Base-by-base conservation (phyloP, 305 asterid species). In the Solanum chacoense region DNA sequence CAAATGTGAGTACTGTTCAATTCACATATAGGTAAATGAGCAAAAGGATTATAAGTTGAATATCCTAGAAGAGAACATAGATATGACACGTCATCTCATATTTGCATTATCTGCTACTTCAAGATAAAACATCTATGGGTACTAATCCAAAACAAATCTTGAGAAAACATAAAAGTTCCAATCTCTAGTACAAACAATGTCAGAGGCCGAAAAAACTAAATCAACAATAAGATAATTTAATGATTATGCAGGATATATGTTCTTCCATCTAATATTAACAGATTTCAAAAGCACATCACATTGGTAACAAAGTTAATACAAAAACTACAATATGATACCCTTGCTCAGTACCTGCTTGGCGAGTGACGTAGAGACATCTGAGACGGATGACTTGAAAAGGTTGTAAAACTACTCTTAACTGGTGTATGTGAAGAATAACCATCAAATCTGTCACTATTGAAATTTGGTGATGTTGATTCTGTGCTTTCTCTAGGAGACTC, bases 391-490 rank as follows among this genome's bases (percentile, higher is more conserved):
- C 93, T 91, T 32, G 91, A 91, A 90, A 88, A 90, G 22, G 95
- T 91, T 79, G 89, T 38, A 88, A 92, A 91, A 88, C 94, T 88
- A 90, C 91, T 91, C 92, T 90, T 85, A 59, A 84, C 40, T 80
- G 91, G 90, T 84, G 93, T 91, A 78, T 87, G 91, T 28, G 93
- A 94, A 88, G 93, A 93, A 92, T 89, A 90, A 73, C 90, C 94
- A 85, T 88, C 94, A 89, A 93, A 89, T 90, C 91, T 89, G 91
- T 94, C 98, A 91, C 93, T 95, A 88, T 92, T 91, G 92, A 93
- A 95, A 92, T 92, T 89, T 55, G 99, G 95, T 85, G 98, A 94
- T 34, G 94, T 93, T 74, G 97, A 96, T 90, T 96, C 98, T 12
- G 95, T 91, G 94, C 95, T 93, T 88, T 88, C 93, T 89, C 95